A percentile compares a stretch with the other conserved stretches of the same genome.
phyloP scores from a whole-genome alignment of 2,329 filamentous ascomycete species.

The Trichophyton mentagrophytes region DNA sequence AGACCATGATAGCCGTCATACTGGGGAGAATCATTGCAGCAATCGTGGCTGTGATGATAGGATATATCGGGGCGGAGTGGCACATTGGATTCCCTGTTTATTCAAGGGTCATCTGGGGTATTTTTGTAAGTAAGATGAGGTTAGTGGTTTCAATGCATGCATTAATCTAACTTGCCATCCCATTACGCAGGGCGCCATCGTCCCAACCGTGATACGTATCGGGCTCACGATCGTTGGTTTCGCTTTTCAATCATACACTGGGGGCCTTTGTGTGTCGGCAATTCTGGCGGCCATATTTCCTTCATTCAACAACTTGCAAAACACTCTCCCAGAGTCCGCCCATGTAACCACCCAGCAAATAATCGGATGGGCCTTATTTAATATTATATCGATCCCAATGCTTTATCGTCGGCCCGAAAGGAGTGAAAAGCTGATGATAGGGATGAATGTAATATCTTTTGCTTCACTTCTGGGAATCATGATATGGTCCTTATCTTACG shows the following conservation, averaged over 20 bases:
- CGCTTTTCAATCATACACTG: constrained; percentile 22
- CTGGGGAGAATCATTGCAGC: constrained; percentile 29
- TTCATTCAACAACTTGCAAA: constrained; percentile 23
- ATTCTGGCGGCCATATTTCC: constrained; percentile 15
- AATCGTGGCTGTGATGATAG: constrained; percentile 25
- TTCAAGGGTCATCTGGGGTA: constrained; percentile 32
- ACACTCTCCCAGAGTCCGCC: constrained; percentile 22
- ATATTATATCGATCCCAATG: constrained; percentile 29
- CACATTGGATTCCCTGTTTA: constrained; percentile 36
- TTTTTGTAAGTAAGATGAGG: constrained; percentile 29
- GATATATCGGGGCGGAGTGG: constrained; percentile 29
- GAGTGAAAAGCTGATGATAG: constrained; percentile 5
- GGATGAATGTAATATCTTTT: constrained; percentile 5
- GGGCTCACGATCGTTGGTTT: constrained; percentile 23
- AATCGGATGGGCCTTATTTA: constrained; percentile 26
- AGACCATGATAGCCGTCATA: constrained; percentile 22
- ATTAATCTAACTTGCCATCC: neutral
- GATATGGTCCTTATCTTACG: constrained; percentile 10
- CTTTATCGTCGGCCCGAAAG: constrained; percentile 33
- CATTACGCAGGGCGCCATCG: neutral
- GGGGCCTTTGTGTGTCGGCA: constrained; percentile 24
- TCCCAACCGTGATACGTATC: constrained; percentile 25
- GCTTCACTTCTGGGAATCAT: constrained; percentile 9
- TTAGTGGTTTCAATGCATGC: constrained; percentile 13
- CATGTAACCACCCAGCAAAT: constrained; percentile 26